Percentiles rank a stretch among this genome's conserved stretches.
These are phyloP conservation scores for Metschnikowia orientalis DNA, from an alignment of 805 yeast species.

Conservation along the genomic window DNA sequence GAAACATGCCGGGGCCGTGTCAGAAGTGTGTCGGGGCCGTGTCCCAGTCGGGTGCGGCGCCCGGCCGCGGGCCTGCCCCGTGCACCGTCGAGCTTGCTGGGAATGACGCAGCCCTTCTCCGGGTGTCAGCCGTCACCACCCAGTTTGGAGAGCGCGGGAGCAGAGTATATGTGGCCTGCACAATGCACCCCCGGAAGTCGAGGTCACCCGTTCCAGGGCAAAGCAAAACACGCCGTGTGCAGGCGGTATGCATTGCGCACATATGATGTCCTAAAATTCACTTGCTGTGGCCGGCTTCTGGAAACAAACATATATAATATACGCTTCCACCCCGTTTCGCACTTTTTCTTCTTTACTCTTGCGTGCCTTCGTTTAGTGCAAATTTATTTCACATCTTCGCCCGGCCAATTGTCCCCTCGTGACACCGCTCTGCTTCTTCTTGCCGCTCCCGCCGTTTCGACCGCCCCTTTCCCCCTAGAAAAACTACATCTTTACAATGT, in stretches of 20 bases:
- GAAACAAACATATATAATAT: constrained; percentile 6
- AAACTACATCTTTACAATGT: constrained; percentile 31
- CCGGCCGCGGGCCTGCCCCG: too few species aligned
- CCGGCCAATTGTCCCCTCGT: too few species aligned
- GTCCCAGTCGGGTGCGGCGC: too few species aligned
- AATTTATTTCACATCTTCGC: too few species aligned
- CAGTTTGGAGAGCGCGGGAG: too few species aligned
- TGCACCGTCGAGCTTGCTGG: too few species aligned
- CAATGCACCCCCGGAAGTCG: constrained; percentile 14
- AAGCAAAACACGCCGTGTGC: constrained; percentile 18
- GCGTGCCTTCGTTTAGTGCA: too few species aligned
- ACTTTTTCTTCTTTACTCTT: too few species aligned
- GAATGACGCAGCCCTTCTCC: too few species aligned
- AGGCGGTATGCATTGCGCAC: constrained; percentile 11
- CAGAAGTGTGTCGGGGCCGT: too few species aligned
- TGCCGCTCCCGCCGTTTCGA: background rate
- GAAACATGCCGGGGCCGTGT: too few species aligned
- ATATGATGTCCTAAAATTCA: constrained; percentile 5
- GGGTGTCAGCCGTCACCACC: too few species aligned
- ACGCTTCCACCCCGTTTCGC: constrained; percentile 2
- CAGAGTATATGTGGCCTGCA: constrained; percentile 7
- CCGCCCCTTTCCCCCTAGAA: constrained; percentile 1
- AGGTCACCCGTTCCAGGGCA: constrained; percentile 13
- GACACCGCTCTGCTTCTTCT: background rate
- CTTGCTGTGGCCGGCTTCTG: constrained; percentile 14